These are phyloP conservation scores for Incumbomyces lentus DNA, from an alignment of 2,329 filamentous ascomycete species.

Conservation along the genomic window DNA sequence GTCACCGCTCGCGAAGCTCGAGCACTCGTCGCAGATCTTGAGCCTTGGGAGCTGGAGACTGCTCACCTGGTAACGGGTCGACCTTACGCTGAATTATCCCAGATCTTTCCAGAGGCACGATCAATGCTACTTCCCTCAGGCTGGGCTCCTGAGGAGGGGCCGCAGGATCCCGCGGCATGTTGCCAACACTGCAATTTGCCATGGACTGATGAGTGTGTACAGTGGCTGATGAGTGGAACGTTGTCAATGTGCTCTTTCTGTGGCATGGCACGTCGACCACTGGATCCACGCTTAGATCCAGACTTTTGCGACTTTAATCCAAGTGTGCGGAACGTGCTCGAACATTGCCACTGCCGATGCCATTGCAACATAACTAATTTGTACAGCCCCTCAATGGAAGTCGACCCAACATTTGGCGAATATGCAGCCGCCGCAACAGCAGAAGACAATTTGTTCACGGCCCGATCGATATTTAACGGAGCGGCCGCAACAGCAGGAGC, in stretches of 20 bases:
- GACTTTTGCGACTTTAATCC: not conserved
- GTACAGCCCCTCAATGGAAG: not conserved
- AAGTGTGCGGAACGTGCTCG: not conserved
- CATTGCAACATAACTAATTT: not conserved
- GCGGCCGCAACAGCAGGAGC: no score
- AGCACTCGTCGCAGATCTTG: not conserved
- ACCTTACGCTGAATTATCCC: not conserved
- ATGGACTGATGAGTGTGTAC: not conserved
- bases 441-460: no score
- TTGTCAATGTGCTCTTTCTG: not conserved
- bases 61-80: not conserved
- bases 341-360: not conserved
- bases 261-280: not conserved
- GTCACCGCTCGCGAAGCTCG: not conserved
- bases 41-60: conserved; percentile 6
- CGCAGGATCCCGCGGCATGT: not conserved
- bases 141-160: not conserved
- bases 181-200: not conserved
- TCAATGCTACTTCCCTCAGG: not conserved
- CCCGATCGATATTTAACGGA: no score
- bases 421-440: not conserved
- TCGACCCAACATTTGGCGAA: not conserved
- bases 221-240: not conserved
- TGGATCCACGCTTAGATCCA: not conserved
- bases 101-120: not conserved